Base-by-base conservation (phyloP, 805 yeast genomes). In the Kazachstania africana region DNA sequence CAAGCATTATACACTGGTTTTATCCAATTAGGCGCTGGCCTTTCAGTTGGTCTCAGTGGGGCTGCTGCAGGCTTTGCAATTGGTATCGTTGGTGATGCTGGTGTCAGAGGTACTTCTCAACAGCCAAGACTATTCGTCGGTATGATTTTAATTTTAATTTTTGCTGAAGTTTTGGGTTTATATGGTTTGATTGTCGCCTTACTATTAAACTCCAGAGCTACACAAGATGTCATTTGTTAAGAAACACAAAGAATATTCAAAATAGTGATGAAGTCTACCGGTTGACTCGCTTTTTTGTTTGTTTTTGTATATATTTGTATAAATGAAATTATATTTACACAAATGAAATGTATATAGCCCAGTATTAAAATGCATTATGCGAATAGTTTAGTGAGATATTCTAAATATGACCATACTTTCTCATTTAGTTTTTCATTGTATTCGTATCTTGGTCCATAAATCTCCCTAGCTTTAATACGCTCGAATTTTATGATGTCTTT, bases 1-100 rank as follows among this genome's bases (percentile, higher is more conserved):
- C 95, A 87, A 65, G 93, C 97, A 36, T 68, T 88, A 45, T 88
- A 82, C 70, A 84, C 95, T 39, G 97, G 97, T 45, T 88, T 88
- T 71, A 85, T 88, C 63, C 98, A 88, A 68, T 70, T 88, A 53
- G 97, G 95, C 65, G 95, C 96, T 37, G 98, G 98, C 62, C 71
- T 88, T 51, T 81, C 95, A 31, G 98, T 88, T 45, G 98, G 98
- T 55, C 71, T 88, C 48, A 79, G 95, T 40, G 95, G 97, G 60
- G 72, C 88, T 57, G 96, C 97, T 56, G 95, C 96, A 44, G 98
- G 98, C 48, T 88, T 84, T 56, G 96, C 98, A 60, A 88, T 88
- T 66, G 98, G 98, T 67, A 88, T 88, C 47, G 98, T 88, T 47
- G 98, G 98, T 62, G 98, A 88, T 60, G 96, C 95, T 36, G 98